A percentile compares a stretch with the other conserved stretches of the same genome.
phyloP scores from a whole-genome alignment of 257 asterid genomes.

The Cynanchum wilfordii region DNA sequence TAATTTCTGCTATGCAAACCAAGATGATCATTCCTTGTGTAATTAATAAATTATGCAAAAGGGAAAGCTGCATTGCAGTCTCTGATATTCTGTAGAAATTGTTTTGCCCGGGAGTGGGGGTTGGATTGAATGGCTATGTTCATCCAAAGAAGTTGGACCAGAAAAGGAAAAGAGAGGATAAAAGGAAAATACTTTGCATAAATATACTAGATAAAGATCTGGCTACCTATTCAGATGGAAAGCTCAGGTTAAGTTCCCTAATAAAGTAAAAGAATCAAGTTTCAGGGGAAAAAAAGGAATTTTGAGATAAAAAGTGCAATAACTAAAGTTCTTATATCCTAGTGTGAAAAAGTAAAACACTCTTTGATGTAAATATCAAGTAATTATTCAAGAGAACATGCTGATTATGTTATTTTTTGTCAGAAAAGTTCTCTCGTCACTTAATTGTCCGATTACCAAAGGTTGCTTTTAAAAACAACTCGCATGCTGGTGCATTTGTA shows the following conservation, averaged over 20 bases:
- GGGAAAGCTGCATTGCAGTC: background rate
- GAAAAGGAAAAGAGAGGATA: no score
- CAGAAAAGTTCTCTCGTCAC: slow-evolving; percentile 96
- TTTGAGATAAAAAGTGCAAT: background rate
- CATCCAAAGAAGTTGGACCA: background rate
- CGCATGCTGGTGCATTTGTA: slow-evolving; percentile 87
- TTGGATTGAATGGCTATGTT: background rate
- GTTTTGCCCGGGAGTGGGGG: background rate
- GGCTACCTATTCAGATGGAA: background rate
- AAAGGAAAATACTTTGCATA: background rate
- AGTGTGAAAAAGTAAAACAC: background rate
- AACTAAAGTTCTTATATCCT: background rate
- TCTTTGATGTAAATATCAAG: background rate
- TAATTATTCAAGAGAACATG: background rate
- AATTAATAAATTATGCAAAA: background rate
- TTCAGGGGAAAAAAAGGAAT: background rate
- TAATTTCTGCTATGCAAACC: background rate
- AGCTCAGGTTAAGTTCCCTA: background rate
- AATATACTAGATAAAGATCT: background rate
- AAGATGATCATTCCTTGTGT: background rate
- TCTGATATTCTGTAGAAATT: background rate
- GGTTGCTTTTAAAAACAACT: slow-evolving; percentile 88
- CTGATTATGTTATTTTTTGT: slow-evolving; percentile 13
- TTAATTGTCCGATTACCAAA: slow-evolving; percentile 70
- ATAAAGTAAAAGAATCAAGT: background rate